Evolutionary conservation across 2,329 filamentous ascomycete genomes (phyloP).

Genomic region (Penicillium crustosum): DNA sequence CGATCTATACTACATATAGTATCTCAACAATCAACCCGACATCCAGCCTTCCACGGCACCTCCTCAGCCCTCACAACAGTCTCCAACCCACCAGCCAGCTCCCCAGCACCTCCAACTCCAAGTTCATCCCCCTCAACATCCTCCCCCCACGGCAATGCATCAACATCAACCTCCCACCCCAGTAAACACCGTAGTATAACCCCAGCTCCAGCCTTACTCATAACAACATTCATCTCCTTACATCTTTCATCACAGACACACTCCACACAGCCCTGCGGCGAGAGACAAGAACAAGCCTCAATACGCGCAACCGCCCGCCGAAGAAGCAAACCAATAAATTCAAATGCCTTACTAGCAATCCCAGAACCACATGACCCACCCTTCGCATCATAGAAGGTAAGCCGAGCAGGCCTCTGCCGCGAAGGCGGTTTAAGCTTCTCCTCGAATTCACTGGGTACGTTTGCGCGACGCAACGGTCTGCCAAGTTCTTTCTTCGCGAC

Average conservation of each 20-base stretch:
- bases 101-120: slow-evolving; percentile 55
- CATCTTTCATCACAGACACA: slow-evolving; percentile 86
- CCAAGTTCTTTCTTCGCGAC: slow-evolving; percentile 83
- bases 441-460: slow-evolving; percentile 20
- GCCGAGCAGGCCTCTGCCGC: slow-evolving; percentile 78
- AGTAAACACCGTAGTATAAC: slow-evolving; percentile 78
- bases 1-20: neutral
- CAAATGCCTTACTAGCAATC: slow-evolving; percentile 89
- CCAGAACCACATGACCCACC: slow-evolving; percentile 80
- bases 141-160: slow-evolving; percentile 80
- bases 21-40: slow-evolving; percentile 9
- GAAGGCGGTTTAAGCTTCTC: slow-evolving; percentile 34
- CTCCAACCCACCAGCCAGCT: slow-evolving; percentile 70
- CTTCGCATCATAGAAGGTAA: slow-evolving; percentile 95
- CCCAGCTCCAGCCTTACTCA: slow-evolving; percentile 84
- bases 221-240: slow-evolving; percentile 82
- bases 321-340: slow-evolving; percentile 80
- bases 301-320: slow-evolving; percentile 74
- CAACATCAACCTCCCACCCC: slow-evolving; percentile 75
- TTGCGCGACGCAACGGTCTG: slow-evolving; percentile 45
- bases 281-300: slow-evolving; percentile 69
- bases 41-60: slow-evolving; percentile 47
- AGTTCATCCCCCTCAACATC: slow-evolving; percentile 71
- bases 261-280: slow-evolving; percentile 74
- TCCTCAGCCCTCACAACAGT: slow-evolving; percentile 74